A percentile compares a stretch with the other conserved stretches of the same genome.
Evolutionary conservation across 306 rosid genomes (phyloP).

Genomic region (Glycine soja): DNA sequence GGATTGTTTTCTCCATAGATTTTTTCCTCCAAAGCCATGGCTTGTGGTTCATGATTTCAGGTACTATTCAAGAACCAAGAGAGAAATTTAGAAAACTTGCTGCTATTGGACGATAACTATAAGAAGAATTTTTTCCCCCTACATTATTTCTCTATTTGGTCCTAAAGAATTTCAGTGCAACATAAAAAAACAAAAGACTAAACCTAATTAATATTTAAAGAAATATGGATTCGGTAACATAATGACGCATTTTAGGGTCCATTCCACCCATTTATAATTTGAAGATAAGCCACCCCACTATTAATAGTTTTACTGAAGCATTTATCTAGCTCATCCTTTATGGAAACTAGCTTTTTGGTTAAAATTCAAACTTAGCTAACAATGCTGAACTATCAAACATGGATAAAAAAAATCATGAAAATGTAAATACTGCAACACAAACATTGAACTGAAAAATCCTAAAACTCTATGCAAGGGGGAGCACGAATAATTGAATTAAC

Average conservation of each 20-base stretch:
- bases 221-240: neutral
- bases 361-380: too few species aligned
- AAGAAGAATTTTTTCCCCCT: too few species aligned
- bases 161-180: neutral
- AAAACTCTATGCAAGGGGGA: too few species aligned
- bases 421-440: too few species aligned
- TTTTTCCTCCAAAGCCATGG: slow-evolving; percentile 79
- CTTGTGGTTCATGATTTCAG: slow-evolving; percentile 70
- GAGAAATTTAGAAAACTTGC: neutral
- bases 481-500: slow-evolving; percentile 18
- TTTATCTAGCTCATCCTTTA: slow-evolving; percentile 14
- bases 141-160: too few species aligned
- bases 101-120: slow-evolving; percentile 7
- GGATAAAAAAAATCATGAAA: too few species aligned
- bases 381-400: too few species aligned
- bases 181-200: neutral
- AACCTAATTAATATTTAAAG: neutral
- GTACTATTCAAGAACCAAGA: slow-evolving; percentile 45
- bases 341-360: slow-evolving; percentile 5
- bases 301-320: slow-evolving; percentile 3
- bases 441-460: too few species aligned
- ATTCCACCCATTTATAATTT: neutral
- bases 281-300: neutral
- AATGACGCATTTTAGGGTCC: slow-evolving; percentile 5
- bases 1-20: slow-evolving; percentile 69